Evolutionary conservation across 371 early-diverging fungal species (phyloP).

Genomic region (Syncephalastrum monosporum): DNA sequence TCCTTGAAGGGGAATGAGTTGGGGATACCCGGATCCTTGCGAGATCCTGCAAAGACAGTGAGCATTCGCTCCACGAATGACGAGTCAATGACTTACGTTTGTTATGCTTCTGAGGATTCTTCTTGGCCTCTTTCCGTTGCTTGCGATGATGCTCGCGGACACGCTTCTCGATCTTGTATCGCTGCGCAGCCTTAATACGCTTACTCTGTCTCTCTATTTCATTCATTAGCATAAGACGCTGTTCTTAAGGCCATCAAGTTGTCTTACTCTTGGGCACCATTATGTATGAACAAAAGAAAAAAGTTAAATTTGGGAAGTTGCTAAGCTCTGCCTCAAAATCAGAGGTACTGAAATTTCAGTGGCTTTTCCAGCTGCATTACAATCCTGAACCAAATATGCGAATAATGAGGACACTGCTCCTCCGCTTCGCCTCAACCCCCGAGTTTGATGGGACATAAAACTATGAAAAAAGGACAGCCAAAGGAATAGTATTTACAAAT

Average conservation of each 20-base stretch:
- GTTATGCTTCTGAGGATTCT: conserved; percentile 59
- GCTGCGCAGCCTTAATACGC: conserved; percentile 63
- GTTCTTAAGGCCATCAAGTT: neutral
- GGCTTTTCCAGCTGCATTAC: too few species aligned
- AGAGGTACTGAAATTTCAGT: too few species aligned
- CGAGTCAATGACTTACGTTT: conserved; percentile 12
- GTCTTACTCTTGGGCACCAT: conserved; percentile 15
- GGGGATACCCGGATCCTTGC: conserved; percentile 56
- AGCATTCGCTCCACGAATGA: neutral
- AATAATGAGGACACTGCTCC: too few species aligned
- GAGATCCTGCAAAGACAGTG: conserved; percentile 19
- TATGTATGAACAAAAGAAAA: neutral
- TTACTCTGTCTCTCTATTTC: conserved; percentile 53
- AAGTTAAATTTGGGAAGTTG: too few species aligned
- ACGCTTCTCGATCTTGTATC: conserved; percentile 76
- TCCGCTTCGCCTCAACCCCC: too few species aligned
- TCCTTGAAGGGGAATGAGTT: conserved; percentile 56
- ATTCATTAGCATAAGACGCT: neutral
- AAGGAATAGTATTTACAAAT: too few species aligned
- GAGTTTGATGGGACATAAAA: too few species aligned
- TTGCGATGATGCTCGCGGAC: conserved; percentile 79
- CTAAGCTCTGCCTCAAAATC: too few species aligned
- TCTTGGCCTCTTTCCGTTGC: conserved; percentile 66
- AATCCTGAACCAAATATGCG: too few species aligned
- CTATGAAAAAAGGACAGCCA: too few species aligned